Evolutionary conservation across 2,329 filamentous ascomycete genomes (phyloP).

Genomic region (Triangularia verruculosa): DNA sequence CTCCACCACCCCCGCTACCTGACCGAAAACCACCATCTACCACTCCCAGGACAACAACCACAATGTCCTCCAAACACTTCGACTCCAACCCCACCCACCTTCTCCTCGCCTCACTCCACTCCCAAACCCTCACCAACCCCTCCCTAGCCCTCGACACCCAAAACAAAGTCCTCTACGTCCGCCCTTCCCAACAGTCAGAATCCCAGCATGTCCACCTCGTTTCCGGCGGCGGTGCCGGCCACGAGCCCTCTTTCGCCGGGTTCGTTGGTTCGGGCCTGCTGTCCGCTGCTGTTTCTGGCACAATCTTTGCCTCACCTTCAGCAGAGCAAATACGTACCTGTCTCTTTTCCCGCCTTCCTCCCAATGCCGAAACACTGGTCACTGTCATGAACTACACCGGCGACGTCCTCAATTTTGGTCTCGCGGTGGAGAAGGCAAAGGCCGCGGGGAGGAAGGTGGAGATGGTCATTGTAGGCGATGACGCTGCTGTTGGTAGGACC

Average conservation of each 20-base stretch:
- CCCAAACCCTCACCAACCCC: conserved; percentile 80
- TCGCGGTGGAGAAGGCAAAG: conserved; percentile 88
- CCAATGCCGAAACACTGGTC: conserved; percentile 66
- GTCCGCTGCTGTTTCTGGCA: conserved; percentile 78
- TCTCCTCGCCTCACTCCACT: conserved; percentile 71
- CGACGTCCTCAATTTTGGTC: conserved; percentile 86
- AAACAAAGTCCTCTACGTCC: conserved; percentile 82
- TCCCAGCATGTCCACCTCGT: conserved; percentile 73
- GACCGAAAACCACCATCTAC: not conserved
- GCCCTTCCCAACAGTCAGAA: conserved; percentile 44
- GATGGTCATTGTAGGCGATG: conserved; percentile 90
- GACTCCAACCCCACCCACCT: conserved; percentile 78
- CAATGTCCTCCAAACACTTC: conserved; percentile 74
- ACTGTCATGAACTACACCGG: conserved; percentile 95
- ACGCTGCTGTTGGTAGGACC: conserved; percentile 80
- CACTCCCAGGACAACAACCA: not conserved
- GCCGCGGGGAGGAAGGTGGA: conserved; percentile 74
- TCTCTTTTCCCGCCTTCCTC: conserved; percentile 68
- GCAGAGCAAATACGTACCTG: conserved; percentile 78
- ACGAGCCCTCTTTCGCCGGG: conserved; percentile 83
- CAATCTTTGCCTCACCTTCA: conserved; percentile 73
- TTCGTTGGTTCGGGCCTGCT: conserved; percentile 83
- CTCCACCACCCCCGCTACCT: not conserved
- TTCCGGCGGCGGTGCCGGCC: conserved; percentile 84
- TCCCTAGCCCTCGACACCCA: conserved; percentile 71